Evolutionary conservation across 2,329 filamentous ascomycete species (phyloP), one percentile per base, ranked within the genome.

Genomic region (Chrysoporthe deuterocubensis): DNA sequence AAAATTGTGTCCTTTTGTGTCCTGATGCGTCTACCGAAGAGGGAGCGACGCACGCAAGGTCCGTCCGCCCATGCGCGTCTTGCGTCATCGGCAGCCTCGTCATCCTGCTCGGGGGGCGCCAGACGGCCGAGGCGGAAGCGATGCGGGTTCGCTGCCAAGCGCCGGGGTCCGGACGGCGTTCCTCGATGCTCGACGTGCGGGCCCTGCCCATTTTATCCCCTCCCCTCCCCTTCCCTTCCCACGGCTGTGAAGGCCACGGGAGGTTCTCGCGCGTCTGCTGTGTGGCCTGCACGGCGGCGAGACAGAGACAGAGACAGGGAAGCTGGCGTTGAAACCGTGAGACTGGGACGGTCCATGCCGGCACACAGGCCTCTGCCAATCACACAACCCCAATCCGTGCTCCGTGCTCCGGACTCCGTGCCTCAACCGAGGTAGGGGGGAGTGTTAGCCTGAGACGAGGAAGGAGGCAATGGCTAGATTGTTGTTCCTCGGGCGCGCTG

Each of bases 361-460:
- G 40, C 32, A 57, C 54, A n/a, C 37, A 21, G 18, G 40, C 32
- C 54, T 26, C 26, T 57, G 34, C 54, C 54, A 57, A 57, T 57
- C 54, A 57, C 34, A 40, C 54, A 57, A 21, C 54, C n/a, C 54
- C 34, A 18, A 54, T 54, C 50, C 26, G 50, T 32, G 50, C 26
- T 54, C 50, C 26, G 21, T 54, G 14, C 50, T 52, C 48, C 48
- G 50, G 16, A 54, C 32, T 26, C 16, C 50, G 32, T 54, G 32
- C 50, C 50, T 21, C 50, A 54, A 16, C 50, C 50, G 50, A 54
- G 50, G 50, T 54, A 54, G 50, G 50, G 21, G 21, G 16, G 9
- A 13, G 32, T 57, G 37, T 40, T 6, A 9, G 37, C 37, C 9
- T 57, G 14, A 57, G 54, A 37, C 18, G 54, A 40, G 34, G 14